Evolutionary conservation across 768 basidiomycete species (phyloP).

Genomic region (Suillus weaverae): DNA sequence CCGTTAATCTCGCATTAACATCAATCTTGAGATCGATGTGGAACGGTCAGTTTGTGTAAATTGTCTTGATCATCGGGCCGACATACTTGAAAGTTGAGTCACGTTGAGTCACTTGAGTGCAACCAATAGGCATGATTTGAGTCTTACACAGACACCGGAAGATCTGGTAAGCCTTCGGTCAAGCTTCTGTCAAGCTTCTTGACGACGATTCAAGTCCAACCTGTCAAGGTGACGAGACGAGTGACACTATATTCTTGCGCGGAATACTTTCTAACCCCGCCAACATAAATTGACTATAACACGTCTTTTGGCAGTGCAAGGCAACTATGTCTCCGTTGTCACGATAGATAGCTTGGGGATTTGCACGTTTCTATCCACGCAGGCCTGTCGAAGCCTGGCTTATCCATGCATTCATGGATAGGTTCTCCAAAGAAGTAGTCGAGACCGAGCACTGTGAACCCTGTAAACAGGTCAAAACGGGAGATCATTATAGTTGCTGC

Average conservation of each 20-base stretch:
- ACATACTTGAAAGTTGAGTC: background rate
- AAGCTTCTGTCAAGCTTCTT: too few species aligned
- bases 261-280: background rate
- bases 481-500: background rate
- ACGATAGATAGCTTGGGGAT: too few species aligned
- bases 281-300: background rate
- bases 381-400: conserved; percentile 38
- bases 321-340: background rate
- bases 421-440: conserved; percentile 52
- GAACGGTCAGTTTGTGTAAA: background rate
- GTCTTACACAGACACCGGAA: background rate
- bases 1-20: background rate
- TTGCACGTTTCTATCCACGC: conserved; percentile 37
- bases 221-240: background rate
- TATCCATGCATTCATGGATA: conserved; percentile 37
- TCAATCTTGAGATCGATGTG: background rate
- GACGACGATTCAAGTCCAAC: background rate
- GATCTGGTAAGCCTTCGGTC: background rate
- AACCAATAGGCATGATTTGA: background rate
- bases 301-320: background rate
- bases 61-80: background rate
- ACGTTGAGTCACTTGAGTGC: background rate
- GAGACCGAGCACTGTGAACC: conserved; percentile 51
- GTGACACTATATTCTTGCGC: background rate
- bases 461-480: conserved; percentile 26